These are phyloP conservation scores for Fusarium mundagurra DNA, from an alignment of 2,329 filamentous ascomycete species.

Conservation along the genomic window DNA sequence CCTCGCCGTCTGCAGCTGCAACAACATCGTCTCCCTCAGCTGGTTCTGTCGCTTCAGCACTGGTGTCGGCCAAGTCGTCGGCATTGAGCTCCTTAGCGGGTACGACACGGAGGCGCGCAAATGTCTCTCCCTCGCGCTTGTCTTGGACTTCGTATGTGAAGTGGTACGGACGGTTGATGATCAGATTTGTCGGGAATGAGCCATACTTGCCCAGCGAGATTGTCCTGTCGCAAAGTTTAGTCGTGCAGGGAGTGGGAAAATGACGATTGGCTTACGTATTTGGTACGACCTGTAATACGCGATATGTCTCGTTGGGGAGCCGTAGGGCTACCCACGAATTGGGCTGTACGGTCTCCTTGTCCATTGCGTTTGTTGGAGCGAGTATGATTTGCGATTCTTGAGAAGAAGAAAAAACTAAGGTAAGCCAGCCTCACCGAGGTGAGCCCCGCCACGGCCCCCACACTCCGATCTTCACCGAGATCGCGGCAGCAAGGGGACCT, in stretches of 20 bases:
- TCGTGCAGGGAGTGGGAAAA: constrained; percentile 3
- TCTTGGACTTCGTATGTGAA: constrained; percentile 91
- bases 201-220: constrained; percentile 95
- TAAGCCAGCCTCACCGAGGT: constrained; percentile 41
- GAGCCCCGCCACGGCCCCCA: constrained; percentile 43
- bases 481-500: neutral
- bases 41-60: constrained; percentile 51
- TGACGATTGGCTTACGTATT: constrained; percentile 61
- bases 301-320: constrained; percentile 67
- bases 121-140: constrained; percentile 69
- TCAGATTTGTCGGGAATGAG: constrained; percentile 85
- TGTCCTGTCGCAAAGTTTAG: constrained; percentile 64
- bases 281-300: constrained; percentile 66
- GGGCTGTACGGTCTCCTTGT: constrained; percentile 55
- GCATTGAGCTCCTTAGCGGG: constrained; percentile 84
- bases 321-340: constrained; percentile 69
- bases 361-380: constrained; percentile 39
- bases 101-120: constrained; percentile 79
- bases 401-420: constrained; percentile 40
- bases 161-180: constrained; percentile 91
- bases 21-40: constrained; percentile 56
- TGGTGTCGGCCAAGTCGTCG: constrained; percentile 70
- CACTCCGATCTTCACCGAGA: constrained; percentile 30
- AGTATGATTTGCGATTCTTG: constrained; percentile 18
- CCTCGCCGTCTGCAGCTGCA: constrained; percentile 50